Evolutionary conservation across 495 filamentous ascomycete species (phyloP), one percentile per base, ranked within the genome.

Genomic region (Sphaerosporella brunnea): DNA sequence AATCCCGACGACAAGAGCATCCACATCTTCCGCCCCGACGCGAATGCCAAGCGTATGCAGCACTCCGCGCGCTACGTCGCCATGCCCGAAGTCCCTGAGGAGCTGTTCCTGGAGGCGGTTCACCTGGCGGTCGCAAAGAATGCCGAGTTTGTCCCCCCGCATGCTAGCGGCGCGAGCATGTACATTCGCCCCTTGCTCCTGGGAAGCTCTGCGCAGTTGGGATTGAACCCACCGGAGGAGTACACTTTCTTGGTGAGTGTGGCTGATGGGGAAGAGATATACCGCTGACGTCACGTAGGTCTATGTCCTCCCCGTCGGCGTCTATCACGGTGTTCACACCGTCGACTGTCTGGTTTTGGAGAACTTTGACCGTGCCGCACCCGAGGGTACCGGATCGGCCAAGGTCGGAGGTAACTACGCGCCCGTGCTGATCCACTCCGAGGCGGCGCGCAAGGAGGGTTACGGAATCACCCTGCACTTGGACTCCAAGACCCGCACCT

Each of bases 141-240:
- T 56, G 86, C 87, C 23, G 85, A 79, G 53, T 92, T 73, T 55
- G 86, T 94, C 0, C 86, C 86, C 0, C 86, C 86, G 0, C 75
- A 84, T 54, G 73, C 77, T 44, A 85, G 81, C 0, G 80, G 82
- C 24, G 85, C 86, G 0, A 80, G 83, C 9, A 79, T 94, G 78
- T 94, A 94, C 56, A 73, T 94, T 42, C 76, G 86, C 0, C 86
- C 86, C 11, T 62, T 93, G 47, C 64, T 92, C n/a, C 93, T 90
- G 55, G 86, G 86, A 1, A 79, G 74, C 2, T 75, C 71, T 11
- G 80, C 84, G 9, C 84, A 93, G 62, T 64, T 93, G 39, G 84
- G 83, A 0, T 64, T 94, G 16, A 79, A 66, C 49, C 80, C 86
- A 23, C 83, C 84, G 0, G 83, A 93, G 39, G 86, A 88, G 61